phyloP scores from a whole-genome alignment of 139 green algal species.

The Gonium pectorale region DNA sequence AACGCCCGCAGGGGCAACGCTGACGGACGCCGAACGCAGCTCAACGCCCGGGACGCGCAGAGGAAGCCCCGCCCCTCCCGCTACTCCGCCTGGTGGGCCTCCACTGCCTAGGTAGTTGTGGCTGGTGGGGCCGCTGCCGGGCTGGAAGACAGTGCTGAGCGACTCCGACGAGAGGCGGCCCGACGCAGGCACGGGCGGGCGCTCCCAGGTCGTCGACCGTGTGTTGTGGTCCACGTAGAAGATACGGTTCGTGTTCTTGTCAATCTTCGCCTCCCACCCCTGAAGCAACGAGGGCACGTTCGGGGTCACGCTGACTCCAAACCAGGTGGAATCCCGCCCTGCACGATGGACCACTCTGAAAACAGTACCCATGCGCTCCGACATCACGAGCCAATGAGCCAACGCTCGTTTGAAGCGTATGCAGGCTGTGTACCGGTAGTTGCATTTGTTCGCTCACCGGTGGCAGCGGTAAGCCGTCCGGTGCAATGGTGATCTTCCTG shows the following conservation, averaged over 20 bases:
- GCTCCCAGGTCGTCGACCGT: conserved; percentile 86
- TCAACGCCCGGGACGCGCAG: neutral
- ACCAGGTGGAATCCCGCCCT: neutral
- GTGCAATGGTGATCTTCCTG: conserved; percentile 35
- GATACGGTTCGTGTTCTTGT: conserved; percentile 75
- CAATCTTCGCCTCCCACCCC: conserved; percentile 92
- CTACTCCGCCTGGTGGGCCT: neutral
- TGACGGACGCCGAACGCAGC: neutral
- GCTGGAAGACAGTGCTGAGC: conserved; percentile 29
- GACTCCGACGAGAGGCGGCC: conserved; percentile 30
- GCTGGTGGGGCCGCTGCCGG: conserved; percentile 3
- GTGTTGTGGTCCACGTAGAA: conserved; percentile 97
- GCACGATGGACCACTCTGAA: no score
- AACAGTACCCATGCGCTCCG: no score
- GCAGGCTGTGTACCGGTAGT: no score
- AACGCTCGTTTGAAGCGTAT: no score
- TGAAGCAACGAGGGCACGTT: conserved; percentile 34
- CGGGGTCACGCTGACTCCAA: neutral
- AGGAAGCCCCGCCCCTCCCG: neutral
- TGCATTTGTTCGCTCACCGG: conserved; percentile 2
- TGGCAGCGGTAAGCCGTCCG: conserved; percentile 35
- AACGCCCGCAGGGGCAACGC: no score
- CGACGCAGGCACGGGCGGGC: conserved; percentile 55
- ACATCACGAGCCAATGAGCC: no score
- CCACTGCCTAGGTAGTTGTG: neutral